Conservation (phyloP, 1,284 basidiomycete species). For the Stereum hirsutum region DNA sequence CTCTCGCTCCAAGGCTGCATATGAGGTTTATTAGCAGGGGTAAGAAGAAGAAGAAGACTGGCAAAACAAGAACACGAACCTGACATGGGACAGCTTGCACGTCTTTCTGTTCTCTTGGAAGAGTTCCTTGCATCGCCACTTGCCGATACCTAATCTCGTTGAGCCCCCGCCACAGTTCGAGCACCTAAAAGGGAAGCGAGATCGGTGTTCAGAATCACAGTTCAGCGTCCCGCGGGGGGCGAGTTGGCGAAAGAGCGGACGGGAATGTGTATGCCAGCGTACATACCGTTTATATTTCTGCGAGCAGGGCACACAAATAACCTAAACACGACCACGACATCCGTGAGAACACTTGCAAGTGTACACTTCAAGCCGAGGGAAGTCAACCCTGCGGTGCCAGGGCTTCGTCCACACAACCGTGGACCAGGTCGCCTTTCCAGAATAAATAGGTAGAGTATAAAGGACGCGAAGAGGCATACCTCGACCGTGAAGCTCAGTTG, state of each 20-base stretch:
- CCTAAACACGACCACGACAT: no score
- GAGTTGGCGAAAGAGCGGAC: no score
- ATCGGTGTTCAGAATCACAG: no score
- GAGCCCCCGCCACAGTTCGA: slow-evolving; percentile 3
- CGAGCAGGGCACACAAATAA: not conserved
- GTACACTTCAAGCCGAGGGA: not conserved
- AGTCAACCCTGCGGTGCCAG: no score
- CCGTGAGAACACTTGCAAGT: not conserved
- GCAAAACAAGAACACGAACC: no score
- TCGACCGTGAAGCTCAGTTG: slow-evolving; percentile 1
- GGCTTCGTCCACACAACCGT: no score
- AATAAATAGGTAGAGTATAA: no score
- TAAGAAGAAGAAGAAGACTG: no score
- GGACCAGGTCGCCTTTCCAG: no score
- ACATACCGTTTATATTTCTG: slow-evolving; percentile 1
- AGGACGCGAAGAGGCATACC: slow-evolving; percentile 1
- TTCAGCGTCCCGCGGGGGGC: no score
- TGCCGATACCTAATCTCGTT: slow-evolving; percentile 1
- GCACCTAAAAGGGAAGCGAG: not conserved
- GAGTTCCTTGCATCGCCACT: slow-evolving; percentile 4
- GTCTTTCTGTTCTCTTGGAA: slow-evolving; percentile 2
- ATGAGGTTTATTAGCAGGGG: no score
- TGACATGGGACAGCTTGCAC: slow-evolving; percentile 1
- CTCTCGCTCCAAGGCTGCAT: slow-evolving; percentile 3
- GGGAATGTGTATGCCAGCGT: no score